A percentile compares a stretch with the other conserved stretches of the same genome.
These are phyloP conservation scores for Lizonia empirigonia DNA, from an alignment of 2,329 filamentous ascomycete species.

Conservation along the genomic window DNA sequence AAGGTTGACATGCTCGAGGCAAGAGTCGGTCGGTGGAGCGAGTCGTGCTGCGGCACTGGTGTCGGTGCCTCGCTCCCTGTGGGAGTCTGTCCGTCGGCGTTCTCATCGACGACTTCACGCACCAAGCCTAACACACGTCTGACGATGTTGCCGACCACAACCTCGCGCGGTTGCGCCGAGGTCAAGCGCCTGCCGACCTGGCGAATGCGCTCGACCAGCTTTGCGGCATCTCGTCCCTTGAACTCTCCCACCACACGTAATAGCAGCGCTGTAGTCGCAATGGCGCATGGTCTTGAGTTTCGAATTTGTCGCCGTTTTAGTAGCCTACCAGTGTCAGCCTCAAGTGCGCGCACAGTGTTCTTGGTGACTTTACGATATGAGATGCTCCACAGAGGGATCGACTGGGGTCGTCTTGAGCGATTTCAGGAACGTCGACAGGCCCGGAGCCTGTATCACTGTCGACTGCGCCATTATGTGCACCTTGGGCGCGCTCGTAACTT, in stretches of 20 bases:
- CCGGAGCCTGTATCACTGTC: conserved; percentile 62
- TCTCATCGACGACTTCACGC: conserved; percentile 85
- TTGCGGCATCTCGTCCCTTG: conserved; percentile 76
- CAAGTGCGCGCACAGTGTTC: neutral
- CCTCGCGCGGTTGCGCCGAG: conserved; percentile 84
- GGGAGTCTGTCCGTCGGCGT: conserved; percentile 67
- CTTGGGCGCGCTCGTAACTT: neutral
- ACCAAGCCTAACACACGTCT: conserved; percentile 88
- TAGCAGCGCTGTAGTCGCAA: conserved; percentile 88
- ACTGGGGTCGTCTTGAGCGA: conserved; percentile 72
- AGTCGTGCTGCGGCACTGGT: conserved; percentile 33
- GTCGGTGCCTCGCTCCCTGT: conserved; percentile 61
- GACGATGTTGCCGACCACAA: conserved; percentile 93
- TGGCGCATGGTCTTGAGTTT: conserved; percentile 84
- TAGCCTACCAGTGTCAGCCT: conserved; percentile 61
- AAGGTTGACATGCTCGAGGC: conserved; percentile 54
- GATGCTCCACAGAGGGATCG: conserved; percentile 80
- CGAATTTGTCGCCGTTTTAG: conserved; percentile 90
- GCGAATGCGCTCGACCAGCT: conserved; percentile 80
- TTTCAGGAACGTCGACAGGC: conserved; percentile 77
- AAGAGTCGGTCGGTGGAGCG: conserved; percentile 45
- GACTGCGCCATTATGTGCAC: conserved; percentile 32
- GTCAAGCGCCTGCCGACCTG: conserved; percentile 78
- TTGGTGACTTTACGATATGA: conserved; percentile 71
- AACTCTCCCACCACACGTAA: conserved; percentile 83